These are phyloP conservation scores for Phascolomyces articulosus DNA, from an alignment of 371 early-diverging fungal species.

Conservation along the genomic window DNA sequence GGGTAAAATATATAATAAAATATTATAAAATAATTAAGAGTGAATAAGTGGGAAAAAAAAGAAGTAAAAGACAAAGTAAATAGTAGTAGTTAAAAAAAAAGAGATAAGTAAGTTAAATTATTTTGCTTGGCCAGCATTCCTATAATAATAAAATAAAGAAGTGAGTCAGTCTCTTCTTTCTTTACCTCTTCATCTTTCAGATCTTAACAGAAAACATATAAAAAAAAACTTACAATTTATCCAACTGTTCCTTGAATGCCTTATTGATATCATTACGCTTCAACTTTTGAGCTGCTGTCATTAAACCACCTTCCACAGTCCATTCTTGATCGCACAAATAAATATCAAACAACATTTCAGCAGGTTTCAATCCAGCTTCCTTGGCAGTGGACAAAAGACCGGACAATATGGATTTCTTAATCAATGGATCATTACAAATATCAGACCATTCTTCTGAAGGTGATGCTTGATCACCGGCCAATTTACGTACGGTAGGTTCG, in stretches of 20 bases:
- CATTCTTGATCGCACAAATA: slow-evolving; percentile 80
- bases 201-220: no score
- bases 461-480: slow-evolving; percentile 9
- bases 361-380: slow-evolving; percentile 59
- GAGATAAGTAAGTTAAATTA: no score
- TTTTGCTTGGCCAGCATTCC: no score
- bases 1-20: no score
- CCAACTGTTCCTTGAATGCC: slow-evolving; percentile 63
- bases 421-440: slow-evolving; percentile 26
- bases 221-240: slow-evolving; percentile 64
- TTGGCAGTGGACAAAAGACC: slow-evolving; percentile 35
- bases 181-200: no score
- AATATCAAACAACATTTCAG: slow-evolving; percentile 76
- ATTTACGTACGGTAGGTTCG: slow-evolving; percentile 29
- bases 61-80: no score
- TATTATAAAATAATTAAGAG: no score
- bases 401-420: slow-evolving; percentile 22
- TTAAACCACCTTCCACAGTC: slow-evolving; percentile 81
- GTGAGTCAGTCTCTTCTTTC: no score
- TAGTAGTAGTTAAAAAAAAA: no score
- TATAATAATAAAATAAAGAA: no score
- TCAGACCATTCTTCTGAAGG: slow-evolving; percentile 27
- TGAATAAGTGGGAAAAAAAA: no score
- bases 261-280: slow-evolving; percentile 81
- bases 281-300: slow-evolving; percentile 94